Conservation (phyloP, 495 filamentous ascomycete species). For the Elaphomyces granulatus region DNA sequence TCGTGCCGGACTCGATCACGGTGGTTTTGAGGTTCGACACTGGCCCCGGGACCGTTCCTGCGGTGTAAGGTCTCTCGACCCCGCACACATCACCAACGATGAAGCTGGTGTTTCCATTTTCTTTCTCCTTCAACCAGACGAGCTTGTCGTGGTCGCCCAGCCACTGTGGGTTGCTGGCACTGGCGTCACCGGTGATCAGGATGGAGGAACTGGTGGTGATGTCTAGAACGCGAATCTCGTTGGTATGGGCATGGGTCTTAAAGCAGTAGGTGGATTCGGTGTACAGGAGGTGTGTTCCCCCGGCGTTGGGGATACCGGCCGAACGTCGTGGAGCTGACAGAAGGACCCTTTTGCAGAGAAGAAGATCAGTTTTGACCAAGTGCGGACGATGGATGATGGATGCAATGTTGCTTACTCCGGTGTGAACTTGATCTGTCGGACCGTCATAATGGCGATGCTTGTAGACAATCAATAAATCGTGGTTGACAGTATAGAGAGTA, state of each 20-base stretch:
- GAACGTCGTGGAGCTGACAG: conserved; percentile 75
- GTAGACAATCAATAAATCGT: no score
- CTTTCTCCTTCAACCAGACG: conserved; percentile 48
- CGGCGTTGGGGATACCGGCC: conserved; percentile 55
- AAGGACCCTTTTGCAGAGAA: conserved; percentile 41
- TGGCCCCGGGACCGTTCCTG: conserved; percentile 47
- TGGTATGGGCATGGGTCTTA: conserved; percentile 56
- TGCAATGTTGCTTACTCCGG: conserved; percentile 37
- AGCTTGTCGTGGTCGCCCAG: conserved; percentile 47
- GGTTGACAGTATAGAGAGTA: no score
- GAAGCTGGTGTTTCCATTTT: conserved; percentile 52
- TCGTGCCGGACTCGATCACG: conserved; percentile 41
- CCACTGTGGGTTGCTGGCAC: conserved; percentile 62
- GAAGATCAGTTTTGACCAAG: neutral
- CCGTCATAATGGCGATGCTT: conserved; percentile 38
- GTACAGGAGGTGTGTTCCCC: conserved; percentile 56
- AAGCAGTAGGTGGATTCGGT: conserved; percentile 74
- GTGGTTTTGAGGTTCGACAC: conserved; percentile 65
- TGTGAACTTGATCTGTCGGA: conserved; percentile 55
- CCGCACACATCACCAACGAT: conserved; percentile 43
- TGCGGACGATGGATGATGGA: neutral
- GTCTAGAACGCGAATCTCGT: conserved; percentile 63
- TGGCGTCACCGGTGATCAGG: conserved; percentile 47
- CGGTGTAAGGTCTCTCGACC: conserved; percentile 42
- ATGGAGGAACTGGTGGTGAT: conserved; percentile 51